A percentile compares a stretch with the other conserved stretches of the same genome.
Evolutionary conservation across 2,329 filamentous ascomycete species (phyloP).

Genomic region (Neocatenulostroma microsporum): DNA sequence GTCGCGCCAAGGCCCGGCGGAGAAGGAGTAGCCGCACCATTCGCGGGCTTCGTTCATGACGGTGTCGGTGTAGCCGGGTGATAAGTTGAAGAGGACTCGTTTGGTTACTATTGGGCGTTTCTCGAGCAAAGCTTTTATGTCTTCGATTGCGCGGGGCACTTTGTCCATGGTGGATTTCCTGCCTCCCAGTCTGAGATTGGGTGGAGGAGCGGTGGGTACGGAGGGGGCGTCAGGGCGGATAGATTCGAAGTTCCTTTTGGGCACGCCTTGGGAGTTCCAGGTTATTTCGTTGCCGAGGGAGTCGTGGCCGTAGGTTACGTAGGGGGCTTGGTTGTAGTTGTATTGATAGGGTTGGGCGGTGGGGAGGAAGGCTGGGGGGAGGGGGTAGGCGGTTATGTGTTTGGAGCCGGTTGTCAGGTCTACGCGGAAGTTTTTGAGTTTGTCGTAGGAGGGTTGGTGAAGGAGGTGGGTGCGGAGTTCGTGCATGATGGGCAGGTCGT

Average conservation of each 20-base stretch:
- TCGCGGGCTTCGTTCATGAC: constrained; percentile 67
- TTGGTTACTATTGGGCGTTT: constrained; percentile 80
- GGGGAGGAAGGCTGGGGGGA: constrained; percentile 23
- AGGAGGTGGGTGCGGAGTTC: constrained; percentile 65
- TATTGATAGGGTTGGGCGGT: constrained; percentile 40
- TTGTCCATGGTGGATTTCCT: constrained; percentile 1
- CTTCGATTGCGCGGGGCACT: constrained; percentile 39
- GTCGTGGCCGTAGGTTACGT: constrained; percentile 56
- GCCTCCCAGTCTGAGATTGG: constrained; percentile 39
- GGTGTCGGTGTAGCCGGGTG: constrained; percentile 43
- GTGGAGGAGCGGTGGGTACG: constrained; percentile 54
- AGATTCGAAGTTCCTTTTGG: constrained; percentile 38
- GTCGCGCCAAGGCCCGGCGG: constrained; percentile 85
- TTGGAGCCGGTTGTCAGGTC: constrained; percentile 57
- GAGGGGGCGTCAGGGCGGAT: constrained; percentile 53
- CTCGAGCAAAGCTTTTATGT: constrained; percentile 59
- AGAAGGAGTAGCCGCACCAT: constrained; percentile 86
- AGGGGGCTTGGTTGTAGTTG: constrained; percentile 79
- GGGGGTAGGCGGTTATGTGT: constrained; percentile 52
- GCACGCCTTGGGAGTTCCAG: constrained; percentile 26
- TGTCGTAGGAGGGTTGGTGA: constrained; percentile 55
- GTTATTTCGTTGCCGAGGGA: constrained; percentile 51
- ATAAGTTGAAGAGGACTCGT: constrained; percentile 67
- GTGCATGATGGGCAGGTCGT: constrained; percentile 52
- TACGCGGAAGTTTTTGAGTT: constrained; percentile 59